These are phyloP conservation scores for Xanthoceras sorbifolium DNA, from an alignment of 345 rosid genomes.

Conservation along the genomic window DNA sequence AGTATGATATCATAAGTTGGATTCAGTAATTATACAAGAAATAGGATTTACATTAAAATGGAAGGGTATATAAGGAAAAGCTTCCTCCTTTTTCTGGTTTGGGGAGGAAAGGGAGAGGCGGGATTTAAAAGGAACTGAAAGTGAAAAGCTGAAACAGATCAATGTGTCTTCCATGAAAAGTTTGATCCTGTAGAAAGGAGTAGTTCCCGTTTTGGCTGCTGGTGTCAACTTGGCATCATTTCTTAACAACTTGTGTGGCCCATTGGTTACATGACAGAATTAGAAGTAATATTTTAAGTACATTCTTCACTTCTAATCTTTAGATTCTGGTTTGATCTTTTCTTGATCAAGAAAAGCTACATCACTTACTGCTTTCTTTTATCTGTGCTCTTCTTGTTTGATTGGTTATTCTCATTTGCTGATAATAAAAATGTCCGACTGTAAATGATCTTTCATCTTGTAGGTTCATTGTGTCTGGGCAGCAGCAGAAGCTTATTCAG, in stretches of 20 bases:
- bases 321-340: not conserved
- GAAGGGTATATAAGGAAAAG: not conserved
- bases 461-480: conserved; percentile 99
- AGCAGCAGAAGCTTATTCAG: conserved; percentile 99
- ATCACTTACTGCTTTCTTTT: conserved; percentile 7
- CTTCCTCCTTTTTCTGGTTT: conserved; percentile 1
- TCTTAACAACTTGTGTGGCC: not conserved
- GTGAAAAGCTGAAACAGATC: not conserved
- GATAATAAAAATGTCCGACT: conserved; percentile 14
- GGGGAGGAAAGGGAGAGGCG: not conserved
- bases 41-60: not conserved
- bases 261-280: not conserved
- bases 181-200: not conserved
- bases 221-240: not conserved
- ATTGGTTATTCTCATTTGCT: conserved; percentile 7
- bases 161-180: not conserved
- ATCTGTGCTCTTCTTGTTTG: not conserved
- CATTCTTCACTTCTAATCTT: not conserved
- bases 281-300: not conserved
- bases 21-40: not conserved
- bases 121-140: not conserved
- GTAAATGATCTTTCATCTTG: conserved; percentile 23
- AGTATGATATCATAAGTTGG: not conserved
- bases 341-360: not conserved
- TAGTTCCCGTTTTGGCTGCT: not conserved